Evolutionary conservation across 2,329 filamentous ascomycete genomes (phyloP).

Genomic region (Raffaelea ambrosiae): DNA sequence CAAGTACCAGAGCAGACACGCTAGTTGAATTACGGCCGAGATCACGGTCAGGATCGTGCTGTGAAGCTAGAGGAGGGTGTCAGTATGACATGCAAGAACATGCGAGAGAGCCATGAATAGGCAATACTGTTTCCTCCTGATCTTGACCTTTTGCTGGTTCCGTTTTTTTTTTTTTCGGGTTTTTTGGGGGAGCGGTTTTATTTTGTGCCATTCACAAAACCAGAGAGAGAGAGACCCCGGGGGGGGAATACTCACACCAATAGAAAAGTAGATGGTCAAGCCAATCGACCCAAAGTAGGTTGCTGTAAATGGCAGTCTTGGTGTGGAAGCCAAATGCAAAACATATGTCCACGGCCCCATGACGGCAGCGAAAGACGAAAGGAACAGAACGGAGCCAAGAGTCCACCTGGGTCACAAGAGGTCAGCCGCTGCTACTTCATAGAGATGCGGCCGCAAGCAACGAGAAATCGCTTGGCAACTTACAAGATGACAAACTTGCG

Average conservation of each 20-base stretch:
- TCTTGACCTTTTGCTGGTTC: too few relatives aligned
- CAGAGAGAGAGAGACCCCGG: too few relatives aligned
- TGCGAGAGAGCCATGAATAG: too few relatives aligned
- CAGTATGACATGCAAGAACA: too few relatives aligned
- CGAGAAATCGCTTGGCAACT: constrained; percentile 37
- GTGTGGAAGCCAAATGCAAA: constrained; percentile 74
- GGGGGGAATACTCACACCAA: constrained; percentile 59
- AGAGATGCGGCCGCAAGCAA: too few relatives aligned
- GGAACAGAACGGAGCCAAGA: constrained; percentile 81
- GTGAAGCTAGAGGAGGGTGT: constrained; percentile 52
- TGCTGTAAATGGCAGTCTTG: constrained; percentile 83
- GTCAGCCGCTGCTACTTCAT: too few relatives aligned
- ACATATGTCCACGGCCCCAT: constrained; percentile 84
- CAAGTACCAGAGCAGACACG: constrained; percentile 82
- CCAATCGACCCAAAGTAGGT: constrained; percentile 91
- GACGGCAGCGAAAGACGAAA: constrained; percentile 85
- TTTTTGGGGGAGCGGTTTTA: too few relatives aligned
- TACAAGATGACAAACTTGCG: constrained; percentile 96
- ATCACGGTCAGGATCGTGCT: constrained; percentile 79
- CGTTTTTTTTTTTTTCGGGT: too few relatives aligned
- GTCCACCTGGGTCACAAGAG: constrained; percentile 67
- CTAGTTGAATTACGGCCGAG: constrained; percentile 74
- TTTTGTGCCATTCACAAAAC: too few relatives aligned
- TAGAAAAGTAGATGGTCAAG: constrained; percentile 82
- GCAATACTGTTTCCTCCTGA: too few relatives aligned